Percentiles rank a stretch among this genome's conserved stretches.
phyloP scores from a whole-genome alignment of 2,329 filamentous ascomycete species.

The Fusarium vanettenii region DNA sequence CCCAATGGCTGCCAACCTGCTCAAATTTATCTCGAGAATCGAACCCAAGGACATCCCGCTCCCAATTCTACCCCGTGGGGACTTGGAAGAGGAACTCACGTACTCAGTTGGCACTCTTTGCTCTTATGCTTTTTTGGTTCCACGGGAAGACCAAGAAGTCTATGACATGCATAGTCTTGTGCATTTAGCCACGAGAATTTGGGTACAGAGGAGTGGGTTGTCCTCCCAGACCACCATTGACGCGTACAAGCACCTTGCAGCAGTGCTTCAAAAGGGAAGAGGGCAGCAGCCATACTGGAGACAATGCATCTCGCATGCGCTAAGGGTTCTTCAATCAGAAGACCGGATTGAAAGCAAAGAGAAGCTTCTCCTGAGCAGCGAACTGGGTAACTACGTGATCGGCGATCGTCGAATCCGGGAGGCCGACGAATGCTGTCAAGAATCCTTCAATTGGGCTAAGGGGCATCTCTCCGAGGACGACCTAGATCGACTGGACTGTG shows the following conservation, averaged over 20 bases:
- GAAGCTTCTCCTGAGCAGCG: background rate
- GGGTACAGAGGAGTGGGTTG: background rate
- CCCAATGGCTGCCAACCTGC: rapidly evolving
- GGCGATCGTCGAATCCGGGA: rapidly evolving
- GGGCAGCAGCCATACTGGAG: background rate
- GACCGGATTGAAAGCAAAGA: background rate
- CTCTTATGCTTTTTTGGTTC: background rate
- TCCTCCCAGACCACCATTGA: background rate
- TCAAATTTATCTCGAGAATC: background rate
- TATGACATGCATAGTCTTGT: slow-evolving; percentile 11
- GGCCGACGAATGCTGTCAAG: background rate
- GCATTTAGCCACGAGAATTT: background rate
- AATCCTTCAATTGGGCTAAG: background rate
- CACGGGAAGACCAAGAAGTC: background rate
- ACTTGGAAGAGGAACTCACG: background rate
- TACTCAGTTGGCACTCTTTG: background rate
- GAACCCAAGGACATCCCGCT: background rate
- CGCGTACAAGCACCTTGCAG: background rate
- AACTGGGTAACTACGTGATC: background rate
- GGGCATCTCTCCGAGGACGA: background rate
- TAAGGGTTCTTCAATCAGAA: background rate
- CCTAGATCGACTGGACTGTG: background rate
- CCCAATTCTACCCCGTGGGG: background rate
- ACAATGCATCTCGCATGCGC: background rate
- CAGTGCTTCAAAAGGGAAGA: background rate